phyloP scores from a whole-genome alignment of 371 early-diverging fungal species.

The Haplosporangium sp. region DNA sequence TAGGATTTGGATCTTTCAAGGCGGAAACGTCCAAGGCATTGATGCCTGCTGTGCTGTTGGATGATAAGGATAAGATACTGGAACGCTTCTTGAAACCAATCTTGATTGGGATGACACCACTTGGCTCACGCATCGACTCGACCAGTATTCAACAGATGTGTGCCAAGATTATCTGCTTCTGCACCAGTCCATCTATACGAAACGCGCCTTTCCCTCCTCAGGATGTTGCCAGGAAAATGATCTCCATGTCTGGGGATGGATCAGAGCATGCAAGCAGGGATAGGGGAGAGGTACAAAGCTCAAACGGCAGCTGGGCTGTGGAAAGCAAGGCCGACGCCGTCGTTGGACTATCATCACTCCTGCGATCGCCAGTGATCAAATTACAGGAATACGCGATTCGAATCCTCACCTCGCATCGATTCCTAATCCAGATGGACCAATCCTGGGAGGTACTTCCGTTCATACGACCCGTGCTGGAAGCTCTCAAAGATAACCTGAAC shows the following conservation, averaged over 20 bases:
- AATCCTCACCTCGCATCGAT: conserved; percentile 27
- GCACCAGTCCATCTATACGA: conserved; percentile 7
- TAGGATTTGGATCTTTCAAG: neutral
- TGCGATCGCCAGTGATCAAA: conserved; percentile 28
- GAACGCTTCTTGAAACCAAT: conserved; percentile 23
- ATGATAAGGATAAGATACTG: conserved; percentile 19
- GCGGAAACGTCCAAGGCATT: neutral
- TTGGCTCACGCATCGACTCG: conserved; percentile 23
- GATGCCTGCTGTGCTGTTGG: neutral
- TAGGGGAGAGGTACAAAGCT: neutral
- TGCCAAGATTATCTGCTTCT: conserved; percentile 39
- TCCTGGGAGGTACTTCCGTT: conserved; percentile 18
- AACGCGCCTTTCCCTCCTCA: conserved; percentile 16
- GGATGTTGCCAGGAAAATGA: conserved; percentile 10
- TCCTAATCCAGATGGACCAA: conserved; percentile 10
- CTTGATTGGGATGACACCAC: conserved; percentile 18
- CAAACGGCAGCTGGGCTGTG: too few species aligned
- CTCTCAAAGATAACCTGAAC: conserved; percentile 8
- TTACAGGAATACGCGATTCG: conserved; percentile 41
- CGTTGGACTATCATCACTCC: conserved; percentile 8
- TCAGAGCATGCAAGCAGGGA: neutral
- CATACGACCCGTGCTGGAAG: conserved; percentile 13
- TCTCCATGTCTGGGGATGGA: conserved; percentile 3
- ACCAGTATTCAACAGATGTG: conserved; percentile 28
- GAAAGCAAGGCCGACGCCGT: neutral